Base-by-base conservation (phyloP, 345 rosid genomes). In the Lumnitzera racemosa region DNA sequence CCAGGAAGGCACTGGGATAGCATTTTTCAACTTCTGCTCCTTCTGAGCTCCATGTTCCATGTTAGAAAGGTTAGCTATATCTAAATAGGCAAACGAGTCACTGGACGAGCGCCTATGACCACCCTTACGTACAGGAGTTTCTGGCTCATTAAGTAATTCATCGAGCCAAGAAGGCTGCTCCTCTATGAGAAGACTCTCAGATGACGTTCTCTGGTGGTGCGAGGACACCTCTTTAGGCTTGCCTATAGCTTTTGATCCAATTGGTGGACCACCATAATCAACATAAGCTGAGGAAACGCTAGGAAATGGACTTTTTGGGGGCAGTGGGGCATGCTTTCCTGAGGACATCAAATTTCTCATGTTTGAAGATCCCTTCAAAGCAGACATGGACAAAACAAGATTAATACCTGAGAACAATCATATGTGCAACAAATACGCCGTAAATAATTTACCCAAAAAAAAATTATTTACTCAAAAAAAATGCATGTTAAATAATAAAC, bases 151-250 rank as follows among this genome's bases (percentile, higher is more conserved):
- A 62, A 95, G 96, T 58, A 90, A 91, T 80, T 95, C 99, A 81
- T 95, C 99, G 60, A 90, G 92, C 99, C 99, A 95, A 61, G 89
- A 95, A 61, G 99, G 99, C 71, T 87, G 97, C 72, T 90, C 97
- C 57, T 95, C 99, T 53, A 83, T 61, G 56, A 88, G 65, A 59
- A 83, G 58, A 57, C 90, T 86, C 83, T 90, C 97, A 13, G 99
- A 95, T 48, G 96, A 86, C 70, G 97, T 95, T 27, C 99, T 80
- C 46, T 84, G 97, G 72, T 88, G 97, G 67, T 81, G 86, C 9
- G 67, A 24, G 57, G 72, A 78, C 59, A 79, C 83, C 47, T 80
- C 84, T 47, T 74, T 78, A n/a, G 81, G 84, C 78, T 85, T 95
- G 59, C 80, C 97, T 62, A 72, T 73, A 10, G 77, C 76, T 76